These are phyloP conservation scores for Arachnomyces sp. DNA, from an alignment of 2,329 filamentous ascomycete species.

Conservation along the genomic window DNA sequence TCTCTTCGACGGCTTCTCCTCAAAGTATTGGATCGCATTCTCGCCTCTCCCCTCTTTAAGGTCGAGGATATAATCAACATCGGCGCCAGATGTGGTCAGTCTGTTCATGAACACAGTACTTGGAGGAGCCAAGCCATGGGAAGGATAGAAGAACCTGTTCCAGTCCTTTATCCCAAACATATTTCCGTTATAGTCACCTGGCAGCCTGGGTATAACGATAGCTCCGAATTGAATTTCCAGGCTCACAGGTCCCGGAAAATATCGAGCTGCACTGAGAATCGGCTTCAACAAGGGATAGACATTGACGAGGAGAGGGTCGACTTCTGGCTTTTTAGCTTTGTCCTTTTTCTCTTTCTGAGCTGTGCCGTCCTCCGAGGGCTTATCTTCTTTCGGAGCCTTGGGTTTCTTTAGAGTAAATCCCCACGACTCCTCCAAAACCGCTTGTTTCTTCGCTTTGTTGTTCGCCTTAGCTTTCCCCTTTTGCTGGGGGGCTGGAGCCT, in stretches of 20 bases:
- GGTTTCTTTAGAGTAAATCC: slow-evolving; percentile 9
- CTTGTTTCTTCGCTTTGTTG: slow-evolving; percentile 18
- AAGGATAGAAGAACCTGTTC: slow-evolving; percentile 26
- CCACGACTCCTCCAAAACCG: slow-evolving; percentile 24
- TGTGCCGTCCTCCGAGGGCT: slow-evolving; percentile 11
- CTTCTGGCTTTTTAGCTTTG: slow-evolving; percentile 4
- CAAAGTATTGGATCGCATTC: slow-evolving; percentile 18
- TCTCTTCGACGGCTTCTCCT: slow-evolving; percentile 1
- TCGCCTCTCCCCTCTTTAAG: slow-evolving; percentile 19
- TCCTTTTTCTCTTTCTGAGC: slow-evolving; percentile 4
- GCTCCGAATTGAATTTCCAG: slow-evolving; percentile 33
- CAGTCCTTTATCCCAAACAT: slow-evolving; percentile 19
- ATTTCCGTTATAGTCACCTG: slow-evolving; percentile 14
- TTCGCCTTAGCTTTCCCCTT: slow-evolving; percentile 14
- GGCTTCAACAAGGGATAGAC: slow-evolving; percentile 24
- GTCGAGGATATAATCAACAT: slow-evolving; percentile 32
- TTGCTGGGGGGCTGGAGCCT: slow-evolving; percentile 11
- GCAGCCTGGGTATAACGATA: slow-evolving; percentile 22
- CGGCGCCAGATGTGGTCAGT: slow-evolving; percentile 32
- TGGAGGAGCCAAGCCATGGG: slow-evolving; percentile 18
- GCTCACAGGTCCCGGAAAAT: slow-evolving; percentile 26
- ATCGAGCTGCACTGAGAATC: slow-evolving; percentile 25
- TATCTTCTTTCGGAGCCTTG: not conserved
- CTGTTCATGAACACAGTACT: slow-evolving; percentile 28
- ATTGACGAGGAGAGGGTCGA: slow-evolving; percentile 12